phyloP scores from a whole-genome alignment of 2,329 filamentous ascomycete genomes.

The Aspergillus pseudoterreus region DNA sequence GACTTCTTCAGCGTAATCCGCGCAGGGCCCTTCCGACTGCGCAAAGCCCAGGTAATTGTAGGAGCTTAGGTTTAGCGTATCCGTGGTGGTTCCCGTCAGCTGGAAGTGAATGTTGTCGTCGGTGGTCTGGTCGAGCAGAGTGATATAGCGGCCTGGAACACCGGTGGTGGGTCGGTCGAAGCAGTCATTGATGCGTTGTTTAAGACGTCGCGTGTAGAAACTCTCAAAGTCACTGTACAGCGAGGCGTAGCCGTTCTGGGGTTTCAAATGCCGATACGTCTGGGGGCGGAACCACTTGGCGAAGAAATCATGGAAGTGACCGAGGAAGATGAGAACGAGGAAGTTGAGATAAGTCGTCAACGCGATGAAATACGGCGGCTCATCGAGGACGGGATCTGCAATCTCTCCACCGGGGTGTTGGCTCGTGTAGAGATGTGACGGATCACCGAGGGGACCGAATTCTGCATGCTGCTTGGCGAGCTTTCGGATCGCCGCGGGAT shows the following conservation, averaged over 20 bases:
- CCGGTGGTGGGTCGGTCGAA: conserved; percentile 86
- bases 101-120: conserved; percentile 84
- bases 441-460: conserved; percentile 76
- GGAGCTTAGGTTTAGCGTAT: conserved; percentile 95
- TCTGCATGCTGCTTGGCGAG: conserved; percentile 75
- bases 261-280: conserved; percentile 75
- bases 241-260: conserved; percentile 81
- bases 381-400: conserved; percentile 77
- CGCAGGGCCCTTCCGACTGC: conserved; percentile 90
- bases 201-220: conserved; percentile 86
- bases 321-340: conserved; percentile 85
- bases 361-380: conserved; percentile 89
- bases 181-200: conserved; percentile 90
- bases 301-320: conserved; percentile 90
- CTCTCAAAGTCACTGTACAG: conserved; percentile 96
- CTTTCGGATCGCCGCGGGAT: conserved; percentile 65
- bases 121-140: conserved; percentile 79
- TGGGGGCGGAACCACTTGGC: conserved; percentile 83
- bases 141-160: conserved; percentile 87
- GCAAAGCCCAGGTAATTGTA: conserved; percentile 98
- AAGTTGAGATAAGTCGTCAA: conserved; percentile 96
- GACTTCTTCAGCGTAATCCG: conserved; percentile 80
- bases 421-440: conserved; percentile 79
- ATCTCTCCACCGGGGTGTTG: conserved; percentile 74
- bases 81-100: conserved; percentile 78